These are phyloP conservation scores for Colletotrichum spinosum DNA, from an alignment of 2,329 filamentous ascomycete species.

Conservation along the genomic window DNA sequence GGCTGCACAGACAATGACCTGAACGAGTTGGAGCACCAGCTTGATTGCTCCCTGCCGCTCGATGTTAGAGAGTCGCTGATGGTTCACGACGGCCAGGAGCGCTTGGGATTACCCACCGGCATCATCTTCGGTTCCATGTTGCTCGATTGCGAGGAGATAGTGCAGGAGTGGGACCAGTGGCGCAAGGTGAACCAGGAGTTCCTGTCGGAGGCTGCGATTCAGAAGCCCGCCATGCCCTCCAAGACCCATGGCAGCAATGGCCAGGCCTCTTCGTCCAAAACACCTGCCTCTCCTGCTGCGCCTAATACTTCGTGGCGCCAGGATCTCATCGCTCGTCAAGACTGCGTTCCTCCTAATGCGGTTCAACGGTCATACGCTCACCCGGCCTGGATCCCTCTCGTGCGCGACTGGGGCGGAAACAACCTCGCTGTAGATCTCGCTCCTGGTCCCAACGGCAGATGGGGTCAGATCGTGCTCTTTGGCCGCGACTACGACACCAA, in stretches of 20 bases:
- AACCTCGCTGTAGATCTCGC: constrained; percentile 94
- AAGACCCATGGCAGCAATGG: constrained; percentile 77
- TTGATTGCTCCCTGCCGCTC: constrained; percentile 92
- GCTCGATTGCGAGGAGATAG: constrained; percentile 96
- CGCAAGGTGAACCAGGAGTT: constrained; percentile 92
- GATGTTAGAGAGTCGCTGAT: constrained; percentile 93
- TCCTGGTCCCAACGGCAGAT: constrained; percentile 88
- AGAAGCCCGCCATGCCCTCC: constrained; percentile 72
- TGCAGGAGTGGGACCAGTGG: constrained; percentile 98
- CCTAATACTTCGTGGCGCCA: constrained; percentile 81
- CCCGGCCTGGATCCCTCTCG: constrained; percentile 93
- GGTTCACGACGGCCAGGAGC: constrained; percentile 96
- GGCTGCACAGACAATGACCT: constrained; percentile 93
- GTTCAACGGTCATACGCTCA: constrained; percentile 95
- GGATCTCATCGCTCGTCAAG: constrained; percentile 85
- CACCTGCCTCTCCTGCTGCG: constrained; percentile 59
- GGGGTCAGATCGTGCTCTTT: constrained; percentile 97
- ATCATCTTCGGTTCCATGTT: constrained; percentile 96
- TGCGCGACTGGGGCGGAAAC: constrained; percentile 98
- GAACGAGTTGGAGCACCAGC: constrained; percentile 94
- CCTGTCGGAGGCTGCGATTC: constrained; percentile 70
- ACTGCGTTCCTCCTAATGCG: constrained; percentile 86
- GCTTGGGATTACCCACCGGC: constrained; percentile 89
- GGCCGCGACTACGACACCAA: constrained; percentile 99
- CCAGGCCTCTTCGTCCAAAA: constrained; percentile 77